Evolutionary conservation across 2,329 filamentous ascomycete genomes (phyloP), one percentile per base, ranked within the genome.

Genomic region (Aspergillus uvarum): DNA sequence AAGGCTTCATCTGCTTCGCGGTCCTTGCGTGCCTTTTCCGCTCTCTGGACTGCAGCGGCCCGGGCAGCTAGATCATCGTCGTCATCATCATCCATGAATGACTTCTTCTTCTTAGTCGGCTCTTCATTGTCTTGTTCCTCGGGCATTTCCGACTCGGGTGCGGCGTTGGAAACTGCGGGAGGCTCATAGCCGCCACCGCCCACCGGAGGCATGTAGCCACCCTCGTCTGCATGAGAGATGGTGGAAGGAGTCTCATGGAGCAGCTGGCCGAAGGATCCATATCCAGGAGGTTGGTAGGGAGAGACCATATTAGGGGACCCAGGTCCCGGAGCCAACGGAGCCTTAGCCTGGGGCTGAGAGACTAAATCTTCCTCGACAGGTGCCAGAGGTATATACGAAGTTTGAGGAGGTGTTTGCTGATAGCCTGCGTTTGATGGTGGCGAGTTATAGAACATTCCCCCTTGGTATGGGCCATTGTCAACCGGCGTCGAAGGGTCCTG

Each of bases 1-100:
- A 97, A 91, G 73, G 92, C 87, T 68, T 96, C 93, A 59, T 92
- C 89, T 51, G 93, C 92, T 74, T 92, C 89, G 24, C 86, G 84
- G 68, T 96, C 91, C 68, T 87, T 88, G 12, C 89, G 87, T 44
- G 83, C 79, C 72, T 89, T 83, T 73, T 89, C 89, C 29, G 81
- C 83, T 63, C 80, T 83, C 55, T 83, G 75, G 2, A 81, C 78
- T 2, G 84, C 79, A 48, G 82, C 84, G 35, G 80, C 79, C 44
- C 77, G 72, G 6, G 79, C 78, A 32, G 86, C 80, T 48, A 90
- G 83, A 60, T 90, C 86, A 64, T 89, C 87, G n/a, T 77, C 76
- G 24, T 91, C 90, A 12, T 92, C 90, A 64, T 94, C 89, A 69
- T 94, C 89, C 84, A 95, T 90, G 68, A 92, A 87, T 22, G 85